Base-by-base conservation (phyloP, 2,329 filamentous ascomycete genomes). In the Arthrobotrys sphaeroides region DNA sequence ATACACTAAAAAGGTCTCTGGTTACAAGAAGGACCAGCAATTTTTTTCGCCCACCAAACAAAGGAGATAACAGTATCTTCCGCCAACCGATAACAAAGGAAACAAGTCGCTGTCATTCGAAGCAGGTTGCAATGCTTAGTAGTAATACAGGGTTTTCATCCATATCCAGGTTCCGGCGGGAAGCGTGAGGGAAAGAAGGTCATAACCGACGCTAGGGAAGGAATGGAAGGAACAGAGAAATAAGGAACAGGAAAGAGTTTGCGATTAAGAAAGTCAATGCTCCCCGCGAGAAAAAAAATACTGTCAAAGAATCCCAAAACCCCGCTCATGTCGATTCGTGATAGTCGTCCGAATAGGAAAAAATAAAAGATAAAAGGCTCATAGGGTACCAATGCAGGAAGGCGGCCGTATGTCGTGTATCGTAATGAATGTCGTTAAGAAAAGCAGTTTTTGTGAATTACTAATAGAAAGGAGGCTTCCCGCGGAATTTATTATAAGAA, bases 361-460 rank as follows among this genome's bases (percentile, higher is more conserved):
- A n/a, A n/a, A n/a, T n/a, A n/a, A n/a, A 24, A 64, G 42, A 47
- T n/a, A 40, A n/a, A n/a, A 33, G 13, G 33, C 26, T 22, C 51
- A 55, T 55, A 18, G 51, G 16, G n/a, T 31, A 47, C 33, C 61
- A 67, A n/a, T 57, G 28, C 47, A 16, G 47, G 40, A 38, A 45
- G 61, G 61, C 62, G 61, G 61, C 62, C 51, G 62, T 60, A 59
- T 74, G 55, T 69, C 47, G 22, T 68, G 45, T 49, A 55, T 57
- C 55, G 40, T 67, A 74, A 45, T 26, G 72, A 75, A 66, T 60
- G 72, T 75, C 72, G 72, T 75, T 59, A 74, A 64, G 45, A 59
- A 64, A 57, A 47, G 9, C 38, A 57, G 49, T 57, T 60, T 47
- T 67, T 62, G 70, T 67, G 45, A 55, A 74, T 74, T 74, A 74